Conservation (phyloP, 495 filamentous ascomycete genomes). For the Peziza echinospora region DNA sequence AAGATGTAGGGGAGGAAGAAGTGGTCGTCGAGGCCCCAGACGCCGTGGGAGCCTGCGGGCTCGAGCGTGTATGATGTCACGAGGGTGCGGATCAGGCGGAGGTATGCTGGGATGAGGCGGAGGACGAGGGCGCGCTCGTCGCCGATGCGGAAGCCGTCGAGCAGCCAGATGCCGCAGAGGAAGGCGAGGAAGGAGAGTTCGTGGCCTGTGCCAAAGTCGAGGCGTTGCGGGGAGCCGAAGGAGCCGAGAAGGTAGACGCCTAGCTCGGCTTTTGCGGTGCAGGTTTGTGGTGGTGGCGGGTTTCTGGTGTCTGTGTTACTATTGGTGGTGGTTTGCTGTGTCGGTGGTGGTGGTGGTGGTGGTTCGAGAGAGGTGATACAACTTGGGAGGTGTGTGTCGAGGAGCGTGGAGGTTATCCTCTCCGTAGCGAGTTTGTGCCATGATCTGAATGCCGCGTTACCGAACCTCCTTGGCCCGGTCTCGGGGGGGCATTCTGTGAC, state of each 20-base stretch:
- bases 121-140: constrained; percentile 16
- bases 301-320: neutral
- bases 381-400: constrained; percentile 39
- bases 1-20: constrained; percentile 93
- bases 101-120: constrained; percentile 27
- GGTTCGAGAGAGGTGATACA: constrained; percentile 5
- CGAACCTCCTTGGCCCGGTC: constrained; percentile 66
- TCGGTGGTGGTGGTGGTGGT: neutral
- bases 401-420: constrained; percentile 26
- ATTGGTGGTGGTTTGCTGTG: neutral
- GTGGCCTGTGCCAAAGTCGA: constrained; percentile 94
- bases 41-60: constrained; percentile 83
- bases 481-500: constrained; percentile 67
- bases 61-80: constrained; percentile 89
- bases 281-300: neutral
- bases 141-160: constrained; percentile 46
- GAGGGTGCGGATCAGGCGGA: constrained; percentile 59
- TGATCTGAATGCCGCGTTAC: constrained; percentile 67
- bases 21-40: constrained; percentile 95
- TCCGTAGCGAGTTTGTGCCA: constrained; percentile 53
- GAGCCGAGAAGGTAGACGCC: constrained; percentile 60
- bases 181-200: constrained; percentile 90
- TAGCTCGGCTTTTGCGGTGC: constrained; percentile 43
- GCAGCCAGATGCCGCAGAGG: constrained; percentile 71
- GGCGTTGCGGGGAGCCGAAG: constrained; percentile 69